These are phyloP conservation scores for Phialophora expanda DNA, from an alignment of 2,329 filamentous ascomycete species.

Conservation along the genomic window DNA sequence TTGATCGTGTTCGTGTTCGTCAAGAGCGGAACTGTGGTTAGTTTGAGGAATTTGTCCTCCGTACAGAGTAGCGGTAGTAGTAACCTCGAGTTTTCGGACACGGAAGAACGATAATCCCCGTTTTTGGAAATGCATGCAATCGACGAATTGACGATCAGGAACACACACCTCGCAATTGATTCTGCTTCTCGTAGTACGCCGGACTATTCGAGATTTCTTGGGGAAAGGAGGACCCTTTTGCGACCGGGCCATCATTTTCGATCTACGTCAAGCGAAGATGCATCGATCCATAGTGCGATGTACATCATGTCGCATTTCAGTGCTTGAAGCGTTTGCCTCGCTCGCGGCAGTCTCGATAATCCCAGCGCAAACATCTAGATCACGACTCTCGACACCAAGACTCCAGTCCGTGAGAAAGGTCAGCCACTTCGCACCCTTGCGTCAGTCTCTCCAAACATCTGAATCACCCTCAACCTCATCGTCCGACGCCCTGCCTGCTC, in stretches of 20 bases:
- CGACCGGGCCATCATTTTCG: neutral
- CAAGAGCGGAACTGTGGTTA: too few relatives aligned
- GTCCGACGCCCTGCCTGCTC: neutral
- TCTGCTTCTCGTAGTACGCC: neutral
- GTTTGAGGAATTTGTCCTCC: too few relatives aligned
- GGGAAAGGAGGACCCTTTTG: neutral
- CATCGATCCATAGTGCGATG: constrained; percentile 30
- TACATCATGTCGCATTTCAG: constrained; percentile 30
- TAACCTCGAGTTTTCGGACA: neutral
- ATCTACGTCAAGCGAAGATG: constrained; percentile 19
- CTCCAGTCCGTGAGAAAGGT: constrained; percentile 1
- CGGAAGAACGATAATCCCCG: neutral
- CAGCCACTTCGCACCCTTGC: constrained; percentile 8
- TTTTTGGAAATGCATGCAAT: neutral
- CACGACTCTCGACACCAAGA: neutral
- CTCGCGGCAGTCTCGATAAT: constrained; percentile 31
- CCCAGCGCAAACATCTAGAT: neutral
- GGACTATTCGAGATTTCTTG: neutral
- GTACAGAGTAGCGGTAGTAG: too few relatives aligned
- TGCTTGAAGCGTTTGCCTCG: constrained; percentile 37
- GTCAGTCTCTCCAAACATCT: constrained; percentile 1
- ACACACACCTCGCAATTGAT: neutral
- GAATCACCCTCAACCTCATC: constrained; percentile 3
- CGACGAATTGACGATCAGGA: neutral
- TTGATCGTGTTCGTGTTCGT: too few relatives aligned